These are phyloP conservation scores for Picea glauca DNA, from an alignment of 75 land plant genomes.

Conservation along the genomic window DNA sequence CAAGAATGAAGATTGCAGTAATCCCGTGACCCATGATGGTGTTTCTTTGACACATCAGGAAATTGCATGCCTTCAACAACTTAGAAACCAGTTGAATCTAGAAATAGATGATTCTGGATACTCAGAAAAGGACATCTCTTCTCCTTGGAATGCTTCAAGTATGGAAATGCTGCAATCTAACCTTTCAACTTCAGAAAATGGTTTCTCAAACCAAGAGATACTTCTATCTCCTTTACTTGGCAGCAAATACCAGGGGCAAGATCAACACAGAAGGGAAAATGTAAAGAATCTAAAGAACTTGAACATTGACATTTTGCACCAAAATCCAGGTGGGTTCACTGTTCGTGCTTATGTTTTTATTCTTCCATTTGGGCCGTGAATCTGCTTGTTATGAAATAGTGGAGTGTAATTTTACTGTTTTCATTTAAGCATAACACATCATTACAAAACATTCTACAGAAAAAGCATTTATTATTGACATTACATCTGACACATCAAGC, in stretches of 20 bases:
- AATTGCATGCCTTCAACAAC: constrained; percentile 34
- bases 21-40: constrained; percentile 2
- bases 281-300: background rate
- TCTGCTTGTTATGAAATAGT: background rate
- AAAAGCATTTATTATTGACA: background rate
- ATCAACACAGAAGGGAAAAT: background rate
- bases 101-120: constrained; percentile 26
- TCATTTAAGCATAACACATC: background rate
- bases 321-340: background rate
- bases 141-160: constrained; percentile 8
- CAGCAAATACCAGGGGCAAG: background rate
- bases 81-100: constrained; percentile 55
- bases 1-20: constrained; percentile 4
- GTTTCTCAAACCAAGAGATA: constrained; percentile 7
- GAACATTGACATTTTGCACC: constrained; percentile 12
- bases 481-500: background rate
- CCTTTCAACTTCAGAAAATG: background rate
- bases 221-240: background rate
- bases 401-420: background rate
- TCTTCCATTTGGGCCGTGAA: too few relatives aligned
- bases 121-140: background rate
- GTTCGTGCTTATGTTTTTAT: background rate
- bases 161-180: background rate
- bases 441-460: background rate
- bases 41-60: constrained; percentile 20